Base-by-base conservation (phyloP, 2,329 filamentous ascomycete species). In the Epichloe bromicola region DNA sequence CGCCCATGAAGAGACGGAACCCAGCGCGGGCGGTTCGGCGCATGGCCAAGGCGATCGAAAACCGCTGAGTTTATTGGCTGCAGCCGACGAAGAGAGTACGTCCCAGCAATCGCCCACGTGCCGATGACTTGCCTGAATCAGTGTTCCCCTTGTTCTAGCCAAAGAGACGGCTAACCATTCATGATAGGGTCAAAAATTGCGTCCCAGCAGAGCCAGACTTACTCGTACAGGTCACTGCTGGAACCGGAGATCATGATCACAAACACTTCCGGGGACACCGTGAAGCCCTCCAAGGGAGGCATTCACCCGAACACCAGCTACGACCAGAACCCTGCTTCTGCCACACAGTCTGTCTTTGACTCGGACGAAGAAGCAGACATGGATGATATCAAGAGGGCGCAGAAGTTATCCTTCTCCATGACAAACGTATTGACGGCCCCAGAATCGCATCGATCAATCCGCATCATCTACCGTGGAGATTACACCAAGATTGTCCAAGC, bases 381-480 rank as follows among this genome's bases (percentile, higher is more conserved):
- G 46, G 83, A 81, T 30, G 90, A 95, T 58, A 87, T 97, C 59
- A 87, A 86, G 66, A 80, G 85, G 36, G 93, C 93, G 0, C 93
- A 97, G 66, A 87, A 85, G 56, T 76, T 98, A 46, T 78, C 83
- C 1, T 78, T 97, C 54, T 83, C 82, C 47, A 83, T 90, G 69
- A 95, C 89, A 0, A 79, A 84, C 6, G 82, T 95, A 54, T 80
- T 86, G 54, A 85, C 83, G 11, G 86, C 83, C 2, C 82, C 84
- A 1, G 84, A 85, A 48, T 78, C 83, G 1, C 85, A 91, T 63
- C 83, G 93, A 38, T 86, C 88, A 10, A 85, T 97, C 26, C 85
- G 89, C 19, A 93, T 94, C 55, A 86, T 97, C 54, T 84, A 95
- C 56, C 84, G 93, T 14, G 93, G 93, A 39, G 87, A 97, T 58